These are phyloP conservation scores for Populus hybrid DNA, from an alignment of 441 rosid genomes.

Conservation along the genomic window DNA sequence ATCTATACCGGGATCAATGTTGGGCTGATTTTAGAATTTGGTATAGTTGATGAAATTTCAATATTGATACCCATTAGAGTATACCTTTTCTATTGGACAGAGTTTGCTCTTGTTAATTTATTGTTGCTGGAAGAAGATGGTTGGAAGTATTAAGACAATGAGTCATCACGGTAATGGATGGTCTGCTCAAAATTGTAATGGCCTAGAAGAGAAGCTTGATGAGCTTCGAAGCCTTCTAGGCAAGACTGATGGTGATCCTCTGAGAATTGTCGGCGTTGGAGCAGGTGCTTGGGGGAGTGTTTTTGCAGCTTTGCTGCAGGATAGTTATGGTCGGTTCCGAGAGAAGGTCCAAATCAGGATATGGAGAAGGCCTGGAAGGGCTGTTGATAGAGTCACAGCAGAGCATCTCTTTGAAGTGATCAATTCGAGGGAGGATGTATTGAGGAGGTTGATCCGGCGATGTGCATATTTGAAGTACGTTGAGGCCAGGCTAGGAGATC, in stretches of 20 bases:
- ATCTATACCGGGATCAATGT: conserved; percentile 16
- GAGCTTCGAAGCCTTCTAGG: conserved; percentile 65
- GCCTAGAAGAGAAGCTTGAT: conserved; percentile 60
- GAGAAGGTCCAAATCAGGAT: conserved; percentile 85
- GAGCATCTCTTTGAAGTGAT: conserved; percentile 94
- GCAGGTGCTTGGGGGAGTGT: conserved; percentile 99
- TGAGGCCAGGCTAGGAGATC: conserved; percentile 91
- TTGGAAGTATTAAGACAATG: conserved; percentile 56
- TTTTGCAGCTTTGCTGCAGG: conserved; percentile 85
- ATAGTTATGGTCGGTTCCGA: conserved; percentile 71
- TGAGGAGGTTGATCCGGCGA: conserved; percentile 89
- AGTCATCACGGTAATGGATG: conserved; percentile 27
- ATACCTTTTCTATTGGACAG: neutral
- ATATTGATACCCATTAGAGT: neutral
- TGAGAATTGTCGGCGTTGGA: too few species aligned
- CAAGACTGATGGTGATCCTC: conserved; percentile 77
- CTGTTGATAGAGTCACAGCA: conserved; percentile 71
- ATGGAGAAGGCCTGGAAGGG: conserved; percentile 90
- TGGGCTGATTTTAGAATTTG: conserved; percentile 20
- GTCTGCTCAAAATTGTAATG: conserved; percentile 1
- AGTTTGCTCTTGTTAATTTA: conserved; percentile 15
- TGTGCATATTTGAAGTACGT: conserved; percentile 96
- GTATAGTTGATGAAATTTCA: conserved; percentile 4
- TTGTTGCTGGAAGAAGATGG: conserved; percentile 43
- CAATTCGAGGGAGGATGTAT: conserved; percentile 86